Evolutionary conservation across 768 basidiomycete species (phyloP), one percentile per base, ranked within the genome.

Genomic region (Amanita fuliginea): DNA sequence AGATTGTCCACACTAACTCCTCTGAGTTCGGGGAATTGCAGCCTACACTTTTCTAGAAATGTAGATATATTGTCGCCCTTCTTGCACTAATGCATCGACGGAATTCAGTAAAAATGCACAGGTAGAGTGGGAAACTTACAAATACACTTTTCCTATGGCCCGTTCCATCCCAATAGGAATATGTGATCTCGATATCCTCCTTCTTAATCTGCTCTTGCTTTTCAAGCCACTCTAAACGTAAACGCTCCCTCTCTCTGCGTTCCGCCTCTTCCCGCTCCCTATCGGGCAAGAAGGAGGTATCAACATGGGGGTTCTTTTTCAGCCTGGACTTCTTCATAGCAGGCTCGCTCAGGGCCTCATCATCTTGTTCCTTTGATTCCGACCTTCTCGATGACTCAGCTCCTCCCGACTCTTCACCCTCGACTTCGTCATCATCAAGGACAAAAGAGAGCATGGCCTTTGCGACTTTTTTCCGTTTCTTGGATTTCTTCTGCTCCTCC

Each of bases 141-240:
- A 70, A 74, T 13, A 95, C 94, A 44, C 81, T 84, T 69, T 94
- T 96, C 46, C 96, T 73, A 67, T 98, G 96, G 0, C 96, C 96
- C 59, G 86, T 92, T 9, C 96, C 96, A 62, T 99, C 96, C 96
- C 96, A 99, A 64, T 83, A 99, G 0, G 92, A 96, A 61, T 97
- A 99, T 0, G 84, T 84, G 49, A 99, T 76, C 64, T 98, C 96
- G 47, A 99, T 88, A 18, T 86, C 83, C 51, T 78, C 77, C 28
- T 68, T 62, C 60, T 77, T 77, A 48, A 84, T 76, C 19, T 81
- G 72, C 53, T 78, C 77, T 55, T 77, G 76, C 55, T 72, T 76
- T 49, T 62, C 83, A 75, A 98, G 71, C 93, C 94, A 99, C 63
- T 96, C 81, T 52, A 91, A 75, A 2, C 96, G 75, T 35, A 99